These are phyloP conservation scores for Penstemon newberryi DNA, from an alignment of 257 asterid species.

Conservation along the genomic window DNA sequence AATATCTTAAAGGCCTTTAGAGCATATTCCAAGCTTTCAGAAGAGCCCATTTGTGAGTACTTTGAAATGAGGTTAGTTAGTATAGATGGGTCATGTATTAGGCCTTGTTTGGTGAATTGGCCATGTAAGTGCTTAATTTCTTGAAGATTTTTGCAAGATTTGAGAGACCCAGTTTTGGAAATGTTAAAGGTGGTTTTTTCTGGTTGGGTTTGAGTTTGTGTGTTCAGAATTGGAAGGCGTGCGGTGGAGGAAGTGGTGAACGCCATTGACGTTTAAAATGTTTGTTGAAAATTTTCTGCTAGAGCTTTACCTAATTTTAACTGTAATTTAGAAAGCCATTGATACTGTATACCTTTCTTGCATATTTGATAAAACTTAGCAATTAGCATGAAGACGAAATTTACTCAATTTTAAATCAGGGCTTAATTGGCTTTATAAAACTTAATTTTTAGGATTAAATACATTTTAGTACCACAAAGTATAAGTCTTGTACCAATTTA, in stretches of 20 bases:
- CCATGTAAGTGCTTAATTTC: conserved; percentile 52
- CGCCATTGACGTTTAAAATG: conserved; percentile 34
- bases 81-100: conserved; percentile 24
- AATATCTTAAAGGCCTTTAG: conserved; percentile 39
- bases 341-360: no score
- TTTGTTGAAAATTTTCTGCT: conserved; percentile 10
- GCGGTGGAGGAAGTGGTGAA: conserved; percentile 30
- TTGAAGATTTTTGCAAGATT: conserved; percentile 47
- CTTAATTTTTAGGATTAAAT: no score
- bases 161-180: conserved; percentile 26
- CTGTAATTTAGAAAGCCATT: background rate
- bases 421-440: no score
- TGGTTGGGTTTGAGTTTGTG: conserved; percentile 26
- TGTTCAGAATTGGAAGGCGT: conserved; percentile 7
- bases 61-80: conserved; percentile 42
- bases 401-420: no score
- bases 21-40: conserved; percentile 48
- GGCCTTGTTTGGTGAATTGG: conserved; percentile 46
- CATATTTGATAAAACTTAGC: no score
- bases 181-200: conserved; percentile 9
- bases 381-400: no score
- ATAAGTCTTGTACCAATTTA: no score
- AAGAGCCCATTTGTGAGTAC: conserved; percentile 39
- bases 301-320: background rate
- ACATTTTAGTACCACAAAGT: no score